These are phyloP conservation scores for Caloboletus inedulis DNA, from an alignment of 1,284 basidiomycete species.

Conservation along the genomic window DNA sequence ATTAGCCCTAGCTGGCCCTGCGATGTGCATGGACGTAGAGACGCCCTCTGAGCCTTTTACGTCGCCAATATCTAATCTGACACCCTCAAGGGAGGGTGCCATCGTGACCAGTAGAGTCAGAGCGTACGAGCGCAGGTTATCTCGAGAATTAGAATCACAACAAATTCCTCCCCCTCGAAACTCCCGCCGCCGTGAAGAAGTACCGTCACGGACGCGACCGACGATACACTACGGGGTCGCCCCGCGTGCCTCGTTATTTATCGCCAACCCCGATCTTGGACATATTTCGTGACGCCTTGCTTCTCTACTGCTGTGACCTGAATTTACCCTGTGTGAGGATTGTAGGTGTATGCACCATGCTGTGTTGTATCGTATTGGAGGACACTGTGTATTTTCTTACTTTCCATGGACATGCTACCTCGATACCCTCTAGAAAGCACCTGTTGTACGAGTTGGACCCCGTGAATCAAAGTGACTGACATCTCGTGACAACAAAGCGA, in stretches of 20 bases:
- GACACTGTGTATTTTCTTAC: slow-evolving; percentile 2
- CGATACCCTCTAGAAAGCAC: slow-evolving; percentile 11
- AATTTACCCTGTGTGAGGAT: slow-evolving; percentile 1
- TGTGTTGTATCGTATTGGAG: slow-evolving; percentile 5
- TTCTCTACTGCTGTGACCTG: background rate
- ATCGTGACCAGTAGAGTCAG: slow-evolving; percentile 37
- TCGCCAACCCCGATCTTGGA: slow-evolving; percentile 48
- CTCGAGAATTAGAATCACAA: slow-evolving; percentile 26
- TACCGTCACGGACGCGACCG: slow-evolving; percentile 28
- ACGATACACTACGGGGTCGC: slow-evolving; percentile 45
- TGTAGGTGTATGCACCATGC: slow-evolving; percentile 6
- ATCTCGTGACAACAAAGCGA: background rate
- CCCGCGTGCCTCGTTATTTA: slow-evolving; percentile 44
- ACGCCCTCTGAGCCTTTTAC: background rate
- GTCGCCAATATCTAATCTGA: background rate
- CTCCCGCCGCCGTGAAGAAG: slow-evolving; percentile 31
- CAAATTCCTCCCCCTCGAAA: slow-evolving; percentile 25
- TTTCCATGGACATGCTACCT: slow-evolving; percentile 3
- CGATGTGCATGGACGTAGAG: background rate
- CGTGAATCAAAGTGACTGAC: background rate
- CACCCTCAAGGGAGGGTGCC: slow-evolving; percentile 2
- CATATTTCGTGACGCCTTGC: slow-evolving; percentile 13
- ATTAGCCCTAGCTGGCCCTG: background rate
- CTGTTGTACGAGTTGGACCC: background rate
- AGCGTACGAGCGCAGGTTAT: slow-evolving; percentile 41